A percentile compares a stretch with the other conserved stretches of the same genome.
phyloP scores from a whole-genome alignment of 495 filamentous ascomycete genomes.

The Penicillium crystallinum region DNA sequence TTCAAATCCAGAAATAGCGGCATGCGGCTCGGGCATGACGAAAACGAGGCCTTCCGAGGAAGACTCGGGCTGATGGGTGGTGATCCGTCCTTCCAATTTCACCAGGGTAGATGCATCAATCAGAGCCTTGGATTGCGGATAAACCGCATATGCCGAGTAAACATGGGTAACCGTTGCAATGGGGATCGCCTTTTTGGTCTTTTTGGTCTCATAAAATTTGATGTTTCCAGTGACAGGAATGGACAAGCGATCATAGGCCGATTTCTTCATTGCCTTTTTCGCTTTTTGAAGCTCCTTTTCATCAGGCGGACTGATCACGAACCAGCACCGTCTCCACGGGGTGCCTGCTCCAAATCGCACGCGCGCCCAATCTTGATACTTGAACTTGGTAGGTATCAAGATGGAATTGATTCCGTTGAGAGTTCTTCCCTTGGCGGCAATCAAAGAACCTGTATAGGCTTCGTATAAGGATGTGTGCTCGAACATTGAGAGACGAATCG shows the following conservation, averaged over 20 bases:
- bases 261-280: constrained; percentile 81
- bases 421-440: constrained; percentile 86
- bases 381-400: constrained; percentile 70
- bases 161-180: constrained; percentile 89
- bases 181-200: constrained; percentile 84
- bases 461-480: constrained; percentile 92
- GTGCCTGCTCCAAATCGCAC: constrained; percentile 95
- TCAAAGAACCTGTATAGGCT: constrained; percentile 91
- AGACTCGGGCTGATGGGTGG: constrained; percentile 70
- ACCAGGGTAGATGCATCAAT: constrained; percentile 93
- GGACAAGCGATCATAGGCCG: constrained; percentile 67
- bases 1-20: constrained; percentile 89
- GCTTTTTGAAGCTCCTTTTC: constrained; percentile 85
- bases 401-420: constrained; percentile 85
- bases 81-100: constrained; percentile 89
- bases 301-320: constrained; percentile 84
- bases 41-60: constrained; percentile 91
- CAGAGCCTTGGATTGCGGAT: constrained; percentile 85
- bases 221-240: constrained; percentile 77
- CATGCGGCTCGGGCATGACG: constrained; percentile 91
- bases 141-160: constrained; percentile 90
- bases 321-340: constrained; percentile 95
- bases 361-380: constrained; percentile 87
- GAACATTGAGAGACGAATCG: constrained; percentile 90
- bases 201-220: constrained; percentile 91